phyloP scores from a whole-genome alignment of 1,284 basidiomycete species.

The Rhodotorula sp. region DNA sequence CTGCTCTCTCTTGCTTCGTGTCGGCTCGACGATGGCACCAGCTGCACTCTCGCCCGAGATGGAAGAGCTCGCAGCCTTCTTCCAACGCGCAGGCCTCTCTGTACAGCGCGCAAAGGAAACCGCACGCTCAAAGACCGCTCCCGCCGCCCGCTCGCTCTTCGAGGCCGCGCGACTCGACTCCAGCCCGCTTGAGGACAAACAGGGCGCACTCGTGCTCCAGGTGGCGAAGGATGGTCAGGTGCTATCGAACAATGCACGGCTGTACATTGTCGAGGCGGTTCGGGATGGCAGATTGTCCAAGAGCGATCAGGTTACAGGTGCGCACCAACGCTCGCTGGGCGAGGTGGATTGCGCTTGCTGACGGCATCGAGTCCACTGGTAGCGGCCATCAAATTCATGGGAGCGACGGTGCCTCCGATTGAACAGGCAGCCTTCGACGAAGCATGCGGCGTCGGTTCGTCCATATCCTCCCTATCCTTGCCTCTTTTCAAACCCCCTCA shows the following conservation, averaged over 20 bases:
- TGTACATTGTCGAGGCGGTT: conserved; percentile 66
- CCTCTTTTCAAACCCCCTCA: neutral
- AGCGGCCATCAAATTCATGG: conserved; percentile 80
- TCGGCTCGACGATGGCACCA: conserved; percentile 12
- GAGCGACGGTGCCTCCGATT: conserved; percentile 61
- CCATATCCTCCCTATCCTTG: neutral
- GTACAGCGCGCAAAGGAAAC: conserved; percentile 35
- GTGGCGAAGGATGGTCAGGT: conserved; percentile 67
- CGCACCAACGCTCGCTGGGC: neutral
- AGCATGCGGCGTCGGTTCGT: conserved; percentile 83
- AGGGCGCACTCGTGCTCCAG: conserved; percentile 69
- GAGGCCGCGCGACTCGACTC: conserved; percentile 43
- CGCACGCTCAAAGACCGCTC: conserved; percentile 44
- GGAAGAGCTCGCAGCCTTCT: conserved; percentile 25
- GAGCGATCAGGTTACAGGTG: conserved; percentile 76
- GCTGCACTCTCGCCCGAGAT: conserved; percentile 21
- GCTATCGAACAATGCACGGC: conserved; percentile 60
- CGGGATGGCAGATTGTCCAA: conserved; percentile 70
- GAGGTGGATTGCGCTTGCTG: no score
- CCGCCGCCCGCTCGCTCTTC: conserved; percentile 55
- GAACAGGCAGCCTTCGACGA: conserved; percentile 74
- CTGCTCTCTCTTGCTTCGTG: neutral
- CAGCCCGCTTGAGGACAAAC: conserved; percentile 68
- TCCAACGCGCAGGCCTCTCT: conserved; percentile 32
- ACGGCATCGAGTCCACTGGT: neutral